Evolutionary conservation across 1,139 yeast species (phyloP).

Genomic region (Protomyces lactucae-debilis): DNA sequence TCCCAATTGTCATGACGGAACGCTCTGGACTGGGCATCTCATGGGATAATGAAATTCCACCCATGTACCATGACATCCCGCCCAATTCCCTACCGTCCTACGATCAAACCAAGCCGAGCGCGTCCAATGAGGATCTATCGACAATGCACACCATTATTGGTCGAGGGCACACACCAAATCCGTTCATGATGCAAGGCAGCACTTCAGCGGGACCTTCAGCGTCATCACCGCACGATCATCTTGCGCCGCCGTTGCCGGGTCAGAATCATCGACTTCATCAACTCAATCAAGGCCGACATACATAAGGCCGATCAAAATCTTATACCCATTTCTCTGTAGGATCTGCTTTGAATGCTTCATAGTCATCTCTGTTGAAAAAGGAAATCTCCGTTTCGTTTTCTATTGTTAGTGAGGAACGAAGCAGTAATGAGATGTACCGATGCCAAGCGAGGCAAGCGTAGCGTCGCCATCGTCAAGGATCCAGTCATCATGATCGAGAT

Average conservation of each 20-base stretch:
- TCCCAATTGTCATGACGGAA: slow-evolving; percentile 72
- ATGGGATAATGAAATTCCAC: slow-evolving; percentile 99
- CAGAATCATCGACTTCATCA: background rate
- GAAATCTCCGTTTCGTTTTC: slow-evolving; percentile 89
- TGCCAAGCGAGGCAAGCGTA: slow-evolving; percentile 60
- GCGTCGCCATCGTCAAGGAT: slow-evolving; percentile 48
- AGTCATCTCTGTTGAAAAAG: slow-evolving; percentile 62
- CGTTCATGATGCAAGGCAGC: background rate
- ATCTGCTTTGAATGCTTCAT: slow-evolving; percentile 62
- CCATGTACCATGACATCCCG: slow-evolving; percentile 70
- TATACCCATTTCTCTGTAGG: slow-evolving; percentile 84
- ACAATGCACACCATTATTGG: slow-evolving; percentile 11
- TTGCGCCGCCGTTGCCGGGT: background rate
- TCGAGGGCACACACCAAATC: slow-evolving; percentile 15
- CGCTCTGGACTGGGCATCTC: slow-evolving; percentile 93
- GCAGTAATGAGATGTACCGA: slow-evolving; percentile 39
- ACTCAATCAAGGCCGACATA: background rate
- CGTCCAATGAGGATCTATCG: slow-evolving; percentile 14
- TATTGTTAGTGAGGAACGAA: background rate
- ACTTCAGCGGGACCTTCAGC: slow-evolving; percentile 2
- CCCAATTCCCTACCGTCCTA: slow-evolving; percentile 62
- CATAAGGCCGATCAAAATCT: background rate
- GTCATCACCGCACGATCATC: background rate
- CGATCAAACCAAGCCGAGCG: slow-evolving; percentile 14
- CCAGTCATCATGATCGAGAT: slow-evolving; percentile 77